These are phyloP conservation scores for Tephrocybe rancida DNA, from an alignment of 768 basidiomycete species.

Conservation along the genomic window DNA sequence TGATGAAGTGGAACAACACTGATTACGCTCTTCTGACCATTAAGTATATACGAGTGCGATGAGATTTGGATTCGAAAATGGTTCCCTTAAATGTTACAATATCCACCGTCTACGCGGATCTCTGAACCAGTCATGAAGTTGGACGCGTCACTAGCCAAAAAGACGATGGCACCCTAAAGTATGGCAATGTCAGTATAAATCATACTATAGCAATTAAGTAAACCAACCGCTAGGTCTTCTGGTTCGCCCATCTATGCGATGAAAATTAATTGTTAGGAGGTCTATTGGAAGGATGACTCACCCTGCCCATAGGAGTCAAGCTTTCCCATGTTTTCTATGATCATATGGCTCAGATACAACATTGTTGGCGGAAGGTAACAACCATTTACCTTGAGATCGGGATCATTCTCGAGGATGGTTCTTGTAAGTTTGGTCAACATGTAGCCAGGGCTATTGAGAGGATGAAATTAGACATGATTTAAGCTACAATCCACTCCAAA, in stretches of 20 bases:
- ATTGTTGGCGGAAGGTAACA: neutral
- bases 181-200: constrained; percentile 10
- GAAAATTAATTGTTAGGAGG: constrained; percentile 9
- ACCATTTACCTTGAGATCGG: constrained; percentile 73
- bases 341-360: constrained; percentile 4
- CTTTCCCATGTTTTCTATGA: constrained; percentile 81
- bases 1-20: no score
- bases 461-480: neutral
- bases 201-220: neutral
- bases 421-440: constrained; percentile 91
- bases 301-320: constrained; percentile 85
- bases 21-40: no score
- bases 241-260: constrained; percentile 80
- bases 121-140: constrained; percentile 90
- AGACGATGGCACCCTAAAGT: constrained; percentile 81
- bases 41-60: no score
- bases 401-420: constrained; percentile 75
- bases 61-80: no score
- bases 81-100: constrained; percentile 43
- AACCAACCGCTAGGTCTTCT: constrained; percentile 80
- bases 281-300: constrained; percentile 35
- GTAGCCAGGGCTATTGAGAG: constrained; percentile 77
- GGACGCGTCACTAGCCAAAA: constrained; percentile 87
- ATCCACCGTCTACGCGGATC: constrained; percentile 87
- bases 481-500: constrained; percentile 23